phyloP scores from a whole-genome alignment of 768 basidiomycete genomes.

The Suillus decipiens region DNA sequence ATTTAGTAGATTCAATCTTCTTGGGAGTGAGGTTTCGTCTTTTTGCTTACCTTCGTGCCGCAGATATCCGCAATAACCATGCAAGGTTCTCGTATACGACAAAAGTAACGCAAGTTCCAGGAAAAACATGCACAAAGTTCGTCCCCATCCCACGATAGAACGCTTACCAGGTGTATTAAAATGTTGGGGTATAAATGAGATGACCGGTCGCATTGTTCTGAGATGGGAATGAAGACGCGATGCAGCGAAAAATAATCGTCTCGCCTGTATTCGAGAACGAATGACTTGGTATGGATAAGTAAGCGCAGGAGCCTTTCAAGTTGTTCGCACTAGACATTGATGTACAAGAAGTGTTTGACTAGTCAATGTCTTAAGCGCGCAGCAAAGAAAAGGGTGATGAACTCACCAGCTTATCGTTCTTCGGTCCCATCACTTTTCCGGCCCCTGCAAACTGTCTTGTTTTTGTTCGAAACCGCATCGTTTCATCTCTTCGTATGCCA shows the following conservation, averaged over 20 bases:
- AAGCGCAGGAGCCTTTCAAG: constrained; percentile 68
- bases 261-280: constrained; percentile 88
- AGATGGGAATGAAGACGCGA: constrained; percentile 7
- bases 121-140: constrained; percentile 91
- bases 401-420: constrained; percentile 86
- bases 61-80: constrained; percentile 73
- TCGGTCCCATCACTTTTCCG: constrained; percentile 67
- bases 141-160: constrained; percentile 94
- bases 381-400: neutral
- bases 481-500: constrained; percentile 96
- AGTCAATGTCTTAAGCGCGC: constrained; percentile 10
- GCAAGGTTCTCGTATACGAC: constrained; percentile 97
- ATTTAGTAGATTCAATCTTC: neutral
- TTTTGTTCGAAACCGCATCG: constrained; percentile 83
- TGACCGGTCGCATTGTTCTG: constrained; percentile 74
- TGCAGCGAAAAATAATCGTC: constrained; percentile 21
- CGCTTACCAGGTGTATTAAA: too few relatives aligned
- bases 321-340: constrained; percentile 92
- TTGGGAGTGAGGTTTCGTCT: neutral
- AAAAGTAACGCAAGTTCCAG: constrained; percentile 97
- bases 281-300: constrained; percentile 99
- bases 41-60: constrained; percentile 47
- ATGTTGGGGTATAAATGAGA: constrained; percentile 75
- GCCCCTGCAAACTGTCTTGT: constrained; percentile 55
- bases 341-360: constrained; percentile 93